Evolutionary conservation across 2,329 filamentous ascomycete species (phyloP).

Genomic region (Tolypocladium cylindrosporum): DNA sequence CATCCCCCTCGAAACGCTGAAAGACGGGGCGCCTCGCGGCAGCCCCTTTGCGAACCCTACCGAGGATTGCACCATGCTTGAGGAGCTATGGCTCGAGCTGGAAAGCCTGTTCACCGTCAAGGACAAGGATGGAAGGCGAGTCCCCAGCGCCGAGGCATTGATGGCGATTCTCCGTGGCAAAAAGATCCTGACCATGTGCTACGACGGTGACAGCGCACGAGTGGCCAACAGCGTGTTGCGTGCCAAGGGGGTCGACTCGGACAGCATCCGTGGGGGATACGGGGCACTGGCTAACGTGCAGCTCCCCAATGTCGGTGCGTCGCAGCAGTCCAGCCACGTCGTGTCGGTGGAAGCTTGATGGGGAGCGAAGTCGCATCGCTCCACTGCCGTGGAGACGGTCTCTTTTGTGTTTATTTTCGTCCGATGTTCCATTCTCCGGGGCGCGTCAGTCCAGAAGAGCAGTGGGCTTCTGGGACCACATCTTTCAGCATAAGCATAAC

Average conservation of each 20-base stretch:
- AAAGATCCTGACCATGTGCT: slow-evolving; percentile 38
- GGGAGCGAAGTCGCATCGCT: background rate
- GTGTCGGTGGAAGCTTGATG: slow-evolving; percentile 13
- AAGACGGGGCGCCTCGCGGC: slow-evolving; percentile 14
- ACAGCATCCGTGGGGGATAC: slow-evolving; percentile 34
- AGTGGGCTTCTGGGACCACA: slow-evolving; percentile 15
- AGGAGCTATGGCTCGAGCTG: slow-evolving; percentile 37
- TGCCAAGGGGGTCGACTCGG: slow-evolving; percentile 36
- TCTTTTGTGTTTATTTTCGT: background rate
- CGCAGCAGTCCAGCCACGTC: slow-evolving; percentile 11
- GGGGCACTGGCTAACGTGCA: slow-evolving; percentile 14
- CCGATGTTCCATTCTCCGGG: background rate
- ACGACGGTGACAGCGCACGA: slow-evolving; percentile 42
- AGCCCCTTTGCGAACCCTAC: slow-evolving; percentile 32
- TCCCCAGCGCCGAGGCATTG: slow-evolving; percentile 15
- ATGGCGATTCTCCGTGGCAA: slow-evolving; percentile 21
- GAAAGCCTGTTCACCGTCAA: slow-evolving; percentile 30
- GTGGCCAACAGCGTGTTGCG: slow-evolving; percentile 45
- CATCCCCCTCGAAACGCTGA: slow-evolving; percentile 29
- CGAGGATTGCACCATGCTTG: slow-evolving; percentile 31
- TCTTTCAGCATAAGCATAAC: slow-evolving; percentile 1
- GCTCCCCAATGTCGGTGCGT: slow-evolving; percentile 14
- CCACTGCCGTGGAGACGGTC: background rate
- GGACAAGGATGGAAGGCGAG: slow-evolving; percentile 15
- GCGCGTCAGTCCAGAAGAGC: slow-evolving; percentile 8